Evolutionary conservation across 2,329 filamentous ascomycete species (phyloP), one percentile per base, ranked within the genome.

Genomic region (Taxawa tesnikishii): DNA sequence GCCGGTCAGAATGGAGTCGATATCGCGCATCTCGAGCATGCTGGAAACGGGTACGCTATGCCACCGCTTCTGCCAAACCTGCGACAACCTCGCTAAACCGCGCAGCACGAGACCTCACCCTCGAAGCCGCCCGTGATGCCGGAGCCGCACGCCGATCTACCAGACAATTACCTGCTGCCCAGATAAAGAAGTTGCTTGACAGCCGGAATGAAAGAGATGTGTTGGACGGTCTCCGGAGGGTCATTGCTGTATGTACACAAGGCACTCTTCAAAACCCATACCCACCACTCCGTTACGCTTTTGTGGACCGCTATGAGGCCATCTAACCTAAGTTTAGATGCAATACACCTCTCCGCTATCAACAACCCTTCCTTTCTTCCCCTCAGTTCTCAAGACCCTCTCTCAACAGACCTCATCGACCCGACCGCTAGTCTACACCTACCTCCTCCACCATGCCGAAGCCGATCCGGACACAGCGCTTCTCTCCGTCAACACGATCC

Each of bases 401-500:
- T 88, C 88, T 16, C 94, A 83, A 23, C 81, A 87, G 10, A 94
- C 85, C 48, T 70, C 94, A 47, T 85, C 93, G 50, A 87, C 96
- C 58, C 92, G 94, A 62, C 96, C 96, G 58, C 75, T 98, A 34
- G 90, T 98, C 40, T 98, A 98, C 65, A 93, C 94, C 54, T 98
- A 94, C 60, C 76, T 98, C 40, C 79, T 96, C 38, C 83, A 92
- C 54, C 87, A 98, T 68, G 90, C 90, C 54, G 90, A 96, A 55
- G 76, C 85, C 42, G 90, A 96, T 51, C 90, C 88, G 36, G 90
- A 98, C 58, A 81, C 94, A 28, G 87, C 90, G 13, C 71, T 98
- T 23, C 71, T 98, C 27, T 94, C 87, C 37, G 94, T 98, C 70
- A 98, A 98, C 60, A 93, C 90, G 5, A 96, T 98, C 46, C 90